Conservation (phyloP, 2,329 filamentous ascomycete genomes). For the Claviceps sp. region DNA sequence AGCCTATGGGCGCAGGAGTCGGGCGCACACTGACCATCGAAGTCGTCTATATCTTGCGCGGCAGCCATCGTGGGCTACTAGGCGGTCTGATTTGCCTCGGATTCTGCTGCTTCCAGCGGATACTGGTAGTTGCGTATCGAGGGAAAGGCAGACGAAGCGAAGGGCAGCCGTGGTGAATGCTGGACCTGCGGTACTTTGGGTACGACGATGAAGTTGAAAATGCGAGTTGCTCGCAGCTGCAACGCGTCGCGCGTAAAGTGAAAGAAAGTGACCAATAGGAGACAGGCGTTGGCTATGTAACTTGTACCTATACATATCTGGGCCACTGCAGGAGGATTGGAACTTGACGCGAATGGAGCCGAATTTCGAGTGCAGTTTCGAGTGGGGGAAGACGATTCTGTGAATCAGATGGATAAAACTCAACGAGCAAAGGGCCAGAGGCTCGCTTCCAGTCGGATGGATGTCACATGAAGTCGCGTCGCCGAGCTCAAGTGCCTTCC, state of each 20-base stretch:
- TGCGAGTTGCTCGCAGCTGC: conserved; percentile 1
- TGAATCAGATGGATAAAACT: no score
- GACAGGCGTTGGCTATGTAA: no score
- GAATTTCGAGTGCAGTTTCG: no score
- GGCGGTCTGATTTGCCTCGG: background rate
- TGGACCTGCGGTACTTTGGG: conserved; percentile 8
- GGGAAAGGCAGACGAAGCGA: background rate
- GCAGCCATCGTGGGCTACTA: conserved; percentile 19
- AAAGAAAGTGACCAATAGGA: background rate
- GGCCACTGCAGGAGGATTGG: background rate
- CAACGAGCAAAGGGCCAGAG: no score
- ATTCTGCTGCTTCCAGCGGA: background rate
- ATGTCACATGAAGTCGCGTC: no score
- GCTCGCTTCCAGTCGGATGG: no score
- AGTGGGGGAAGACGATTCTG: no score
- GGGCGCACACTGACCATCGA: conserved; percentile 18
- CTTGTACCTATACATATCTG: background rate
- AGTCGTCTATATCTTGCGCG: conserved; percentile 21
- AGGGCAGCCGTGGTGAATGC: background rate
- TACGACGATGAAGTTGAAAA: conserved; percentile 4
- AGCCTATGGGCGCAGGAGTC: background rate
- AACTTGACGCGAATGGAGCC: background rate
- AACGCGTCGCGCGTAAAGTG: conserved; percentile 27
- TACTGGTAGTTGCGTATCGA: background rate
- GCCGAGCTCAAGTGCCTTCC: no score